A percentile compares a stretch with the other conserved stretches of the same genome.
Conservation (phyloP, 768 basidiomycete genomes). For the Suillus bovinus region DNA sequence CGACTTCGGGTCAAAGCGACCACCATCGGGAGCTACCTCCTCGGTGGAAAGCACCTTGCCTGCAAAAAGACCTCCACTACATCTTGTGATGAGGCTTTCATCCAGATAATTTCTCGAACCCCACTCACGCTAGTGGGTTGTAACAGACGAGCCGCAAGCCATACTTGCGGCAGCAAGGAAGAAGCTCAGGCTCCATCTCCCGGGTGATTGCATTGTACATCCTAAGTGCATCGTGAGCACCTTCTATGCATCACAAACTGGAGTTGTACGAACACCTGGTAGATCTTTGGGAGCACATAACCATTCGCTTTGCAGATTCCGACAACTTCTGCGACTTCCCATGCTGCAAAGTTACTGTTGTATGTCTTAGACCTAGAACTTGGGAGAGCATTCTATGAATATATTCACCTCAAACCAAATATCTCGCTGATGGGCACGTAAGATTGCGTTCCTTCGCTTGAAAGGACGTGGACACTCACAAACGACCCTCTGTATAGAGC, state of each 20-base stretch:
- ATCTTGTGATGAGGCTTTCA: background rate
- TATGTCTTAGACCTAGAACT: background rate
- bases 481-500: slow-evolving; percentile 56
- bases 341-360: slow-evolving; percentile 50
- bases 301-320: slow-evolving; percentile 55
- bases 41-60: slow-evolving; percentile 45
- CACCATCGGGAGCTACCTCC: slow-evolving; percentile 34
- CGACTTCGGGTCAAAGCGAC: slow-evolving; percentile 42
- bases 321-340: slow-evolving; percentile 62
- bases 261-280: slow-evolving; percentile 45
- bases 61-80: slow-evolving; percentile 56
- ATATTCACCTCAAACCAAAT: slow-evolving; percentile 48
- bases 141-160: slow-evolving; percentile 58
- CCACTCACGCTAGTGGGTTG: slow-evolving; percentile 50
- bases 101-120: background rate
- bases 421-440: slow-evolving; percentile 39
- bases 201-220: slow-evolving; percentile 53
- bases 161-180: slow-evolving; percentile 59
- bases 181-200: slow-evolving; percentile 48
- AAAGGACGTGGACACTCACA: slow-evolving; percentile 35
- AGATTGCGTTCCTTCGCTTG: background rate
- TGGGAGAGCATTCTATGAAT: background rate
- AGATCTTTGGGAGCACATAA: slow-evolving; percentile 55
- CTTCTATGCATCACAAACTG: background rate
- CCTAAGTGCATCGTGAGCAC: slow-evolving; percentile 17